phyloP scores from a whole-genome alignment of 1,284 basidiomycete genomes.

The Naganishia sp. region DNA sequence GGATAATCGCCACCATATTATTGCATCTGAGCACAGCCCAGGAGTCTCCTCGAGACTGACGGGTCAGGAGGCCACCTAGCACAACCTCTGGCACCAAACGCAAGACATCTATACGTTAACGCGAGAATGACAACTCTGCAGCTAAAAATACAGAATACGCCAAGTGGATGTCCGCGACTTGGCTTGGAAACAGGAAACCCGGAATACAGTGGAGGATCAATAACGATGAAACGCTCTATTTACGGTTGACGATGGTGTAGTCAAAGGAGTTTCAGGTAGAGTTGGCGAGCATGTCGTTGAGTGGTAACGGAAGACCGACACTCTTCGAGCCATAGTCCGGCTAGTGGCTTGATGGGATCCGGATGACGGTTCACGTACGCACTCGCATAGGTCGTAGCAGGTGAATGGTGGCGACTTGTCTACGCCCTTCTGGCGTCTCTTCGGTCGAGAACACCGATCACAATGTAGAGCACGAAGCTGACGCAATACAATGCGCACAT shows the following conservation, averaged over 20 bases:
- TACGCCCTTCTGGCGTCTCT: slow-evolving; percentile 6
- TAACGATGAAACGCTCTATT: not conserved
- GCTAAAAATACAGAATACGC: too few species aligned
- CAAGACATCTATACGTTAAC: too few species aligned
- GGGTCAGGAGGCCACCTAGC: too few species aligned
- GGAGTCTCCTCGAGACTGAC: too few species aligned
- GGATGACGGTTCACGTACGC: not conserved
- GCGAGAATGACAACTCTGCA: too few species aligned
- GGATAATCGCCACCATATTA: too few species aligned
- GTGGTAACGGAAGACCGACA: too few species aligned
- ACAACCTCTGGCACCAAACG: too few species aligned
- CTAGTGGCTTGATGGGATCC: not conserved
- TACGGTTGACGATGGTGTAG: not conserved
- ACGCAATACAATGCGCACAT: slow-evolving; percentile 21
- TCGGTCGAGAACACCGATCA: slow-evolving; percentile 13
- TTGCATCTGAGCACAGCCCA: too few species aligned
- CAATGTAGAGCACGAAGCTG: slow-evolving; percentile 15
- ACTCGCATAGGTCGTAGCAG: not conserved
- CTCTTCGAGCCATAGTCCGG: slow-evolving; percentile 2
- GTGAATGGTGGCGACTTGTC: not conserved
- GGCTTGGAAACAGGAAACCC: not conserved
- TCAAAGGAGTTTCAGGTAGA: not conserved
- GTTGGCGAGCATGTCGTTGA: too few species aligned
- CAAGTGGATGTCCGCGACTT: too few species aligned
- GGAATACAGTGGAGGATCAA: slow-evolving; percentile 16